Percentiles rank a stretch among this genome's conserved stretches.
These are phyloP conservation scores for Amylocarpus encephaloides DNA, from an alignment of 2,329 filamentous ascomycete species.

Conservation along the genomic window DNA sequence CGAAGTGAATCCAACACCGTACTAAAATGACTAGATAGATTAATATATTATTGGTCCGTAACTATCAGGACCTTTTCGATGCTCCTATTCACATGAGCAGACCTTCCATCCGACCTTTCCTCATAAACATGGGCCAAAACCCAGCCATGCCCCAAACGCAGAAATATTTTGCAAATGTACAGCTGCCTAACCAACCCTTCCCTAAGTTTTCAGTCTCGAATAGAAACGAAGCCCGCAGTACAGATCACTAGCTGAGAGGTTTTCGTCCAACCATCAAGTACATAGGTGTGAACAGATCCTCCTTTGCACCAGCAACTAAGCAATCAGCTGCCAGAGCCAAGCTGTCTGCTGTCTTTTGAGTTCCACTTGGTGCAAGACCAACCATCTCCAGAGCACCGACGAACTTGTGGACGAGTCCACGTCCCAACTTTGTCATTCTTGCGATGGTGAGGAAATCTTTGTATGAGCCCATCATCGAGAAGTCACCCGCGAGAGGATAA, in stretches of 20 bases:
- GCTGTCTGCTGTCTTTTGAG: constrained; percentile 90
- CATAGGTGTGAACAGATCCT: constrained; percentile 98
- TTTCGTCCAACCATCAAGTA: constrained; percentile 94
- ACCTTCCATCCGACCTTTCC: too few relatives aligned
- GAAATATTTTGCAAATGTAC: background rate
- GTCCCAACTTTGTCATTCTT: constrained; percentile 83
- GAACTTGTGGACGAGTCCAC: constrained; percentile 69
- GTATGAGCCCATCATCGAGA: constrained; percentile 72
- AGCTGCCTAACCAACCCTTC: background rate
- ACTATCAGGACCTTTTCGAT: too few relatives aligned
- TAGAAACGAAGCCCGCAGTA: background rate
- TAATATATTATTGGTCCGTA: too few relatives aligned
- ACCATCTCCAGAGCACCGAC: constrained; percentile 72
- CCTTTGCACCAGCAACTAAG: constrained; percentile 76
- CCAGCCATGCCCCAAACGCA: too few relatives aligned
- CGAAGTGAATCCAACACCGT: too few relatives aligned
- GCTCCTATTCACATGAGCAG: too few relatives aligned
- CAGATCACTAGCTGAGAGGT: constrained; percentile 40
- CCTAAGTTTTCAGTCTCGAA: background rate
- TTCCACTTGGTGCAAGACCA: constrained; percentile 73
- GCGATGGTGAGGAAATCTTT: constrained; percentile 78
- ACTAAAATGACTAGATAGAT: too few relatives aligned
- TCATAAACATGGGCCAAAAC: too few relatives aligned
- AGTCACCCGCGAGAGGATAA: constrained; percentile 81
- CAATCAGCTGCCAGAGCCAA: constrained; percentile 76